phyloP scores from a whole-genome alignment of 345 rosid genomes.

The Lepidium aucheri region DNA sequence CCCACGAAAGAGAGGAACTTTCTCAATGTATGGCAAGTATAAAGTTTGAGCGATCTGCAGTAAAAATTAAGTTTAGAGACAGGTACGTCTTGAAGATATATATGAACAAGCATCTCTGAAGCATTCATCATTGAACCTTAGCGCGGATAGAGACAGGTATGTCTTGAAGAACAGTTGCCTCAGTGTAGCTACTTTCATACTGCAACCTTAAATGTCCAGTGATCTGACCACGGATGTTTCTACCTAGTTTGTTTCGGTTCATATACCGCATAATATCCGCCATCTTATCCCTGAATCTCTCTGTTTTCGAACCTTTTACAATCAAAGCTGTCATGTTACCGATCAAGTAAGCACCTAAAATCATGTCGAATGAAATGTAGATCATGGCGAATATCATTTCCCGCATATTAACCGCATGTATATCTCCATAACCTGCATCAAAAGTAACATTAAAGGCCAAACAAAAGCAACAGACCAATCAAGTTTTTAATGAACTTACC shows the following conservation, averaged over 20 bases:
- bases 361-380: conserved; percentile 80
- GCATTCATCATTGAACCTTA: conserved; percentile 36
- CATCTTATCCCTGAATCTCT: conserved; percentile 70
- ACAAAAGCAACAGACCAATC: neutral
- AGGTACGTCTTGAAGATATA: no score
- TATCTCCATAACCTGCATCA: conserved; percentile 74
- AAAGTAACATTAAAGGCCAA: neutral
- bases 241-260: conserved; percentile 61
- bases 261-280: conserved; percentile 58
- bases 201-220: conserved; percentile 57
- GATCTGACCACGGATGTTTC: conserved; percentile 48
- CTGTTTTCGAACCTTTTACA: conserved; percentile 87
- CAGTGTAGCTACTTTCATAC: conserved; percentile 47
- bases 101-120: neutral
- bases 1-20: conserved; percentile 57
- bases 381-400: conserved; percentile 86
- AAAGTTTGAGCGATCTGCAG: conserved; percentile 68
- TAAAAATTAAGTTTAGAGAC: neutral
- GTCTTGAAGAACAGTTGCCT: conserved; percentile 69
- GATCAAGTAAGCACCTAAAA: conserved; percentile 79
- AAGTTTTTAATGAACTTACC: conserved; percentile 33
- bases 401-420: conserved; percentile 78
- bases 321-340: conserved; percentile 94
- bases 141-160: conserved; percentile 65
- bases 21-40: conserved; percentile 60